phyloP scores from a whole-genome alignment of 768 basidiomycete genomes.

The Mycena metata region DNA sequence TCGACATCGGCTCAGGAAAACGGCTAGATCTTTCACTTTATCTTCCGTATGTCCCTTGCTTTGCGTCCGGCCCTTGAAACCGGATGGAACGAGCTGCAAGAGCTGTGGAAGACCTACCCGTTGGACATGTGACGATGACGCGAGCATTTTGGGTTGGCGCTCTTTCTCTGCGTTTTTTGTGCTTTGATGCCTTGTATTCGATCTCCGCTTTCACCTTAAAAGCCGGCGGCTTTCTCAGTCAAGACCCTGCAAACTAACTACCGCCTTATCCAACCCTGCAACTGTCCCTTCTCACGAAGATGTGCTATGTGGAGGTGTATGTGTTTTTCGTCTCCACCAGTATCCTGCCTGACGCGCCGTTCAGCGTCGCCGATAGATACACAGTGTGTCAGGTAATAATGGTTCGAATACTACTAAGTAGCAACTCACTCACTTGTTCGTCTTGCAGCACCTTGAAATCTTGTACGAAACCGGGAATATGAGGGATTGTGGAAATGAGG shows the following conservation, averaged over 20 bases:
- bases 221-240: conserved; percentile 24
- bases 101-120: not conserved
- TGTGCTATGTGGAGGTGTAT: conserved; percentile 34
- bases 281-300: not conserved
- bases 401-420: not conserved
- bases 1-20: not conserved
- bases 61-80: too few relatives aligned
- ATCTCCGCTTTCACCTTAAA: conserved; percentile 34
- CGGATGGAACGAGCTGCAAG: not conserved
- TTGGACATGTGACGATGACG: conserved; percentile 30
- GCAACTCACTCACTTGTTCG: not conserved
- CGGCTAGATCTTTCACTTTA: not conserved
- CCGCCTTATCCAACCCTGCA: not conserved
- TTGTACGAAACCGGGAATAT: conserved; percentile 29
- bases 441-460: conserved; percentile 25
- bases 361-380: conserved; percentile 31
- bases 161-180: not conserved
- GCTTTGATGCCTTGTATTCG: conserved; percentile 17
- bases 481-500: conserved; percentile 27
- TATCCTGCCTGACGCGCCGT: conserved; percentile 1
- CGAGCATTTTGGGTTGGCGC: not conserved
- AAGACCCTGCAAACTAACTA: not conserved
- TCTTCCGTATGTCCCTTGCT: not conserved
- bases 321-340: not conserved
- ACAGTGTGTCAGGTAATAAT: conserved; percentile 23